Evolutionary conservation across 2,329 filamentous ascomycete species (phyloP).

Genomic region (Cladosporium velox): DNA sequence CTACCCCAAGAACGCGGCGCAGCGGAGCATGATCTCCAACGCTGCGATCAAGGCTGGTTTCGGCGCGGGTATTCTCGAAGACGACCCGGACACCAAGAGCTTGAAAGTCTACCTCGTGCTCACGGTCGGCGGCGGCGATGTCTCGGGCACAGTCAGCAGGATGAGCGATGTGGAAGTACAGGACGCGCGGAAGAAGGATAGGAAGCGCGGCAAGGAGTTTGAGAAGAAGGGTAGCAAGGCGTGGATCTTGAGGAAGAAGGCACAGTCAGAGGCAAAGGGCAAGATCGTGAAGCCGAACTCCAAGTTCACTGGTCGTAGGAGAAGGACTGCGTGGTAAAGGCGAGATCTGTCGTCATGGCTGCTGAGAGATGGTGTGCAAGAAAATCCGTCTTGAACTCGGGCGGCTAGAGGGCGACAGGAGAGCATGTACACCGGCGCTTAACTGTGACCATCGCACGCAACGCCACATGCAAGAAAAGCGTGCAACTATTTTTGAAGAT

Average conservation of each 20-base stretch:
- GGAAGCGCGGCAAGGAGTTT: slow-evolving; percentile 52
- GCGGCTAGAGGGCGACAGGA: slow-evolving; percentile 7
- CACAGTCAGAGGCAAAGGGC: slow-evolving; percentile 91
- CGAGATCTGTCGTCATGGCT: neutral
- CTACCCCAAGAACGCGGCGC: slow-evolving; percentile 92
- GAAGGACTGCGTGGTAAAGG: slow-evolving; percentile 71
- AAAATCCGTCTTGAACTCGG: neutral
- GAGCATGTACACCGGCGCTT: slow-evolving; percentile 14
- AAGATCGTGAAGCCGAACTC: slow-evolving; percentile 90
- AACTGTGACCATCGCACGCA: slow-evolving; percentile 11
- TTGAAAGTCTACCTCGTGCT: slow-evolving; percentile 94
- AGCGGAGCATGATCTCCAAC: slow-evolving; percentile 86
- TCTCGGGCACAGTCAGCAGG: slow-evolving; percentile 83
- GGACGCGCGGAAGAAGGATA: slow-evolving; percentile 63
- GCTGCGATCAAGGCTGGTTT: slow-evolving; percentile 94
- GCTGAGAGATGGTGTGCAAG: neutral
- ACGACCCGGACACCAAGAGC: slow-evolving; percentile 95
- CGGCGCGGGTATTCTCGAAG: slow-evolving; percentile 89
- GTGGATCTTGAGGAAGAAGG: slow-evolving; percentile 85
- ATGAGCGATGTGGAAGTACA: slow-evolving; percentile 82
- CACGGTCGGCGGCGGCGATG: slow-evolving; percentile 79
- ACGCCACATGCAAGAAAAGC: neutral
- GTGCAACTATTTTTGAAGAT: slow-evolving; percentile 15
- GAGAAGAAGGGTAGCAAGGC: slow-evolving; percentile 77
- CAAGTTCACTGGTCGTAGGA: slow-evolving; percentile 91